Evolutionary conservation across 2,329 filamentous ascomycete species (phyloP).

Genomic region (Neobulgaria alba): DNA sequence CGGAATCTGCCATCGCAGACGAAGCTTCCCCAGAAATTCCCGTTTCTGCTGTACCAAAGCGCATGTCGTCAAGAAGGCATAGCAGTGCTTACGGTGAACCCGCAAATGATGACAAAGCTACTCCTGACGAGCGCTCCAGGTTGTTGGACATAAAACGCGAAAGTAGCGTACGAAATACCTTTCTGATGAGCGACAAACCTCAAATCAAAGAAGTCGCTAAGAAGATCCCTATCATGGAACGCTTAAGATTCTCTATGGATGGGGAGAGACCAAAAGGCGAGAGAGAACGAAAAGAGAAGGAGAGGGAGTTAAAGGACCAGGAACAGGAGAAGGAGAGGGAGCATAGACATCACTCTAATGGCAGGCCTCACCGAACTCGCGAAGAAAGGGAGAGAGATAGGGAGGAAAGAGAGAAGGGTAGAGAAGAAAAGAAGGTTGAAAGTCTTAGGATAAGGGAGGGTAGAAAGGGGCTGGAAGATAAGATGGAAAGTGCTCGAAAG

Average conservation of each 20-base stretch:
- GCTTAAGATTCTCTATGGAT: conserved; percentile 18
- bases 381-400: conserved; percentile 17
- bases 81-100: conserved; percentile 9
- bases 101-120: conserved; percentile 7
- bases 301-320: conserved; percentile 3
- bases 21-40: conserved; percentile 4
- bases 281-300: conserved; percentile 6
- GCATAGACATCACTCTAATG: conserved; percentile 11
- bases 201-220: conserved; percentile 15
- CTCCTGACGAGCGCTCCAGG: conserved; percentile 13
- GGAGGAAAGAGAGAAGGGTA: neutral
- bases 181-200: conserved; percentile 17
- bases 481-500: conserved; percentile 16
- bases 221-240: conserved; percentile 15
- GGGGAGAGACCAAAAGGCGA: conserved; percentile 11
- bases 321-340: conserved; percentile 13
- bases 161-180: conserved; percentile 21
- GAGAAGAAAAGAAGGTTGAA: neutral
- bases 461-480: conserved; percentile 19
- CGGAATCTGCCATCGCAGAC: conserved; percentile 2
- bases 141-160: conserved; percentile 18
- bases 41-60: conserved; percentile 11
- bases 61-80: conserved; percentile 12
- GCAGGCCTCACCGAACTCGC: conserved; percentile 14
- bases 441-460: conserved; percentile 8